Evolutionary conservation across 192 early-diverging fungal genomes (phyloP).

Genomic region (Helicostylum pulchrum): DNA sequence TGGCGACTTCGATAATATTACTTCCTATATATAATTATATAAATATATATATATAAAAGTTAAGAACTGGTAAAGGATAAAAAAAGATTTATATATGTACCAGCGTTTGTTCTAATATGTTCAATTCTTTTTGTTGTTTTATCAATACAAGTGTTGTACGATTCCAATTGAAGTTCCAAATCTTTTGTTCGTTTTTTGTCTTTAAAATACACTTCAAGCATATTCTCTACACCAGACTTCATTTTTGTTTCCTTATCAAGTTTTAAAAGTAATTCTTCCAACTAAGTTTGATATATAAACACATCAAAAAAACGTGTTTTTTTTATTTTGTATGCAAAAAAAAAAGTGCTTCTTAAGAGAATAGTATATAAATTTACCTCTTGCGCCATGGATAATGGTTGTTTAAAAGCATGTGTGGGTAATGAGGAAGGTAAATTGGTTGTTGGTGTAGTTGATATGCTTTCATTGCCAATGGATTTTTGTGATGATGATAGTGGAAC

Average conservation of each 20-base stretch:
- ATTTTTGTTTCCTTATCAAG: constrained; percentile 37
- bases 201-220: constrained; percentile 40
- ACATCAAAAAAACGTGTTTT: not conserved
- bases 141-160: constrained; percentile 22
- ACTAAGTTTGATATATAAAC: constrained; percentile 12
- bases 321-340: not conserved
- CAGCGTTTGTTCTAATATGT: constrained; percentile 22
- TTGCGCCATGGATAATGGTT: not conserved
- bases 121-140: constrained; percentile 31
- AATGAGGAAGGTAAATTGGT: constrained; percentile 4
- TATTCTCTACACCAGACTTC: constrained; percentile 41
- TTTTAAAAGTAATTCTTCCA: constrained; percentile 28
- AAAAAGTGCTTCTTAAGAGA: not conserved
- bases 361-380: constrained; percentile 2
- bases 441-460: not conserved
- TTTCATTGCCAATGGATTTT: constrained; percentile 1
- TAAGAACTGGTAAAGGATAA: constrained; percentile 52
- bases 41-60: not conserved
- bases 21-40: not conserved
- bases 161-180: constrained; percentile 33
- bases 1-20: constrained; percentile 13
- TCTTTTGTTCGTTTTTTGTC: constrained; percentile 38
- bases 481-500: constrained; percentile 1
- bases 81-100: constrained; percentile 4
- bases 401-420: not conserved